These are phyloP conservation scores for Sporisorium graminicola DNA, from an alignment of 1,284 basidiomycete genomes.

Conservation along the genomic window DNA sequence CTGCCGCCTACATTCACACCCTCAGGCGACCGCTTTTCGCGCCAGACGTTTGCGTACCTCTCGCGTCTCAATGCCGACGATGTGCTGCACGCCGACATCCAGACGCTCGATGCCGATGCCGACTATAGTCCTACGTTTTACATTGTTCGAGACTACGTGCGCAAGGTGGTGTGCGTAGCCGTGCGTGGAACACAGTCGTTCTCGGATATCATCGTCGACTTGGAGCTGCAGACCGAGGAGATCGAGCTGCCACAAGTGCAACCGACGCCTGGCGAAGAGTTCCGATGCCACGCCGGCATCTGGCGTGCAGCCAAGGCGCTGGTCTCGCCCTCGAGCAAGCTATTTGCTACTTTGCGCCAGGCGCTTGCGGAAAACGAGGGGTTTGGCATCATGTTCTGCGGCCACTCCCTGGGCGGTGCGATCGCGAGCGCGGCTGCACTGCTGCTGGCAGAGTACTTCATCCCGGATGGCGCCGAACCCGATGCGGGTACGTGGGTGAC, in stretches of 20 bases:
- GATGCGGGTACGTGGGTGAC: conserved; percentile 61
- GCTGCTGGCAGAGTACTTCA: conserved; percentile 62
- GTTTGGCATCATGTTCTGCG: conserved; percentile 66
- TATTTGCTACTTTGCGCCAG: conserved; percentile 55
- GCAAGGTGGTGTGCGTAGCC: conserved; percentile 65
- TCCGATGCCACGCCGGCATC: conserved; percentile 66
- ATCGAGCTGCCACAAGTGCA: conserved; percentile 60
- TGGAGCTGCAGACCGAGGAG: conserved; percentile 64
- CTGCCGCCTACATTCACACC: conserved; percentile 67
- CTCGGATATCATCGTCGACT: conserved; percentile 67
- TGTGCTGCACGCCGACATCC: conserved; percentile 68
- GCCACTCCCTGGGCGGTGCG: conserved; percentile 66
- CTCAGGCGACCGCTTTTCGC: conserved; percentile 63
- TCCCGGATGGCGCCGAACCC: conserved; percentile 40
- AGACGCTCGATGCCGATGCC: conserved; percentile 63
- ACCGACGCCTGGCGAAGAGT: conserved; percentile 46
- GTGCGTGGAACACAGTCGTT: conserved; percentile 68
- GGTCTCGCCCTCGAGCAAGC: conserved; percentile 57
- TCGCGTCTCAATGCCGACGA: conserved; percentile 65
- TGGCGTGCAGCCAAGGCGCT: conserved; percentile 64
- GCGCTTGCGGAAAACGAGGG: conserved; percentile 62
- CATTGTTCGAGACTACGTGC: conserved; percentile 62
- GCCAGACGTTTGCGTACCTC: conserved; percentile 67
- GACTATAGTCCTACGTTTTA: conserved; percentile 68
- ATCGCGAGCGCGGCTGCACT: conserved; percentile 66